These are phyloP conservation scores for Nannochloropsis salina DNA, from an alignment of 108 stramenopile genomes.

Conservation along the genomic window DNA sequence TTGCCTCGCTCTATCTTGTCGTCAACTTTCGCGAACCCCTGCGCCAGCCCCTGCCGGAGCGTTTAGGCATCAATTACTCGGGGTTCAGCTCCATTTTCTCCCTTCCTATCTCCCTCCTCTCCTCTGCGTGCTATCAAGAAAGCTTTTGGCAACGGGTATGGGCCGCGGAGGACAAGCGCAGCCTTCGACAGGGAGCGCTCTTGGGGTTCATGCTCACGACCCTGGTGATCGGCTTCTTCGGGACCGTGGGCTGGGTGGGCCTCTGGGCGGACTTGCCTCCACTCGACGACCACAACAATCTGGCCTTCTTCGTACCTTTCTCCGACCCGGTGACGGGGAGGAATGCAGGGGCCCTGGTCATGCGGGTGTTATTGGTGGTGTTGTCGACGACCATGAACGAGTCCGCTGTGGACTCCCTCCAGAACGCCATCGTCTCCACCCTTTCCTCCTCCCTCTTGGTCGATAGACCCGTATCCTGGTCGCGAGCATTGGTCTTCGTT, in stretches of 20 bases:
- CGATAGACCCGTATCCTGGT: not conserved
- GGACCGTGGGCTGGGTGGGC: conserved; percentile 11
- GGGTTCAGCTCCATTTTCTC: not conserved
- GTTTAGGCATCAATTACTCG: conserved; percentile 12
- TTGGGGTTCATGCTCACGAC: not conserved
- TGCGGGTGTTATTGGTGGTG: not conserved
- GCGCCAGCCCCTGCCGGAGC: not conserved
- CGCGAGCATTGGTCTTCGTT: not conserved
- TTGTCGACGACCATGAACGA: not conserved
- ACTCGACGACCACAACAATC: not conserved
- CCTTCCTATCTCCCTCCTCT: conserved; percentile 15
- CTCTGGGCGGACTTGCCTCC: not conserved
- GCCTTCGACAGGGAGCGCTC: not conserved
- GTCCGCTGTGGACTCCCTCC: not conserved
- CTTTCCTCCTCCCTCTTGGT: not conserved
- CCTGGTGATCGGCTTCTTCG: conserved; percentile 5
- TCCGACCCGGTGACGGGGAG: not conserved
- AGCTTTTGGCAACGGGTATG: not conserved
- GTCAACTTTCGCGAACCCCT: not conserved
- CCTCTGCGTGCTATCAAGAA: not conserved
- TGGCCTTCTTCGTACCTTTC: not conserved
- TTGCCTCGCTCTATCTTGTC: not conserved
- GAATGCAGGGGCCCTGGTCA: not conserved
- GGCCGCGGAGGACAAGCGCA: conserved; percentile 1
- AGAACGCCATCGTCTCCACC: not conserved